Evolutionary conservation across 257 asterid species (phyloP), one percentile per base, ranked within the genome.

Genomic region (Plectranthus barbatus): DNA sequence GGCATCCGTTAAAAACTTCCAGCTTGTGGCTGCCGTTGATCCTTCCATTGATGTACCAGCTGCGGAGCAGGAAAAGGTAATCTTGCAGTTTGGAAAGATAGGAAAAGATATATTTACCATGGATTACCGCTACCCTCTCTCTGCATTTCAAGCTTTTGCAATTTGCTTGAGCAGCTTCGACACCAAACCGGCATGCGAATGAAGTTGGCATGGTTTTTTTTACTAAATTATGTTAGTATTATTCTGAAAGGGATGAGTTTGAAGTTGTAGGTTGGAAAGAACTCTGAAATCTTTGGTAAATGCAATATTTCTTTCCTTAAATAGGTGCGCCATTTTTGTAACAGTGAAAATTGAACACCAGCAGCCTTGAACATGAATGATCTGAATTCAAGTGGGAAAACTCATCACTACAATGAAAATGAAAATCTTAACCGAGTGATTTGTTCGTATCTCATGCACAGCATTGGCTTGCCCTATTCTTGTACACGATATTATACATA

Each of bases 131-230:
- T 91, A 87, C 71, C 96, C 95, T 0, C 81, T 91, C 53, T 91
- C 96, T 49, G 99, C 97, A 3, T 92, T 92, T 74, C 99, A 92
- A 71, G 97, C 99, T 52, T 92, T 92, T 56, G 88, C 97, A 1
- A 89, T 92, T 45, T 89, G 96, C 82, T 82, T 92, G 87, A 92
- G 97, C 84, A 89, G 99, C 91, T 92, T 86, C 44, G 97, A 89
- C 68, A 87, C 95, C 12, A 92, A 92, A 70, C 96, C 99, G 2
- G 94, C 88, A 33, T 92, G 99, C 69, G 97, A 92, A 74, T 92
- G 88, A 91, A 56, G 55, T 31, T 49, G 76, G 29, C 9, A 39
- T 13, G 64, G 52, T 65, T 61, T 40, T 18, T 9, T 19, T 18
- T 3, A 17, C 17, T 62, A 62, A 62, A 45, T 45, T 45, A 60